A percentile compares a stretch with the other conserved stretches of the same genome.
These are phyloP conservation scores for Penicillium italicum DNA, from an alignment of 2,329 filamentous ascomycete genomes.

Conservation along the genomic window DNA sequence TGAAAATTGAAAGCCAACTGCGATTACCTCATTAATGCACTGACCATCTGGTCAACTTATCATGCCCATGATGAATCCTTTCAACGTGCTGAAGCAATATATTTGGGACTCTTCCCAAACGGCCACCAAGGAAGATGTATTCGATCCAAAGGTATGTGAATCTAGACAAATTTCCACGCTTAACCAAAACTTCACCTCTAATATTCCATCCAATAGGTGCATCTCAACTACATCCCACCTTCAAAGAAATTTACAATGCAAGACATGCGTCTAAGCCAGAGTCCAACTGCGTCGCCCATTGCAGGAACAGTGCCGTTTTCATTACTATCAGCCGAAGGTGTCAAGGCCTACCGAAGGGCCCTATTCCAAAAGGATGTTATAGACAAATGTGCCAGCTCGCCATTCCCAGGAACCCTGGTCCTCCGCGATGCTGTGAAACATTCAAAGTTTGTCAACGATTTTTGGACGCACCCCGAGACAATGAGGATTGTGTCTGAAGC, in stretches of 20 bases:
- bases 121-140: not conserved
- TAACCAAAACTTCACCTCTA: not conserved
- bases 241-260: slow-evolving; percentile 12
- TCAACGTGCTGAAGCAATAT: not conserved
- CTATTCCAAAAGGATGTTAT: slow-evolving; percentile 12
- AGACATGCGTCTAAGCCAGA: slow-evolving; percentile 7
- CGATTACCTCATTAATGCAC: not conserved
- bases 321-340: slow-evolving; percentile 9
- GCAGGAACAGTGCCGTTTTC: slow-evolving; percentile 15
- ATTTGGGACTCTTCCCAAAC: not conserved
- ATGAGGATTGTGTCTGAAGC: slow-evolving; percentile 23
- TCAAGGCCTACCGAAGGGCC: slow-evolving; percentile 13
- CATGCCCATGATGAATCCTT: not conserved
- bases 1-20: not conserved
- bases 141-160: slow-evolving; percentile 2
- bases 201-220: slow-evolving; percentile 6
- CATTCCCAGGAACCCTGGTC: slow-evolving; percentile 20
- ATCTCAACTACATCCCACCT: slow-evolving; percentile 13
- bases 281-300: slow-evolving; percentile 7
- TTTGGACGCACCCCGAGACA: slow-evolving; percentile 26
- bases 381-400: slow-evolving; percentile 12
- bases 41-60: not conserved
- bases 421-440: slow-evolving; percentile 21
- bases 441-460: slow-evolving; percentile 23
- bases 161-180: not conserved